Conservation (phyloP, 2,329 filamentous ascomycete genomes). For the Colletotrichum magnum region DNA sequence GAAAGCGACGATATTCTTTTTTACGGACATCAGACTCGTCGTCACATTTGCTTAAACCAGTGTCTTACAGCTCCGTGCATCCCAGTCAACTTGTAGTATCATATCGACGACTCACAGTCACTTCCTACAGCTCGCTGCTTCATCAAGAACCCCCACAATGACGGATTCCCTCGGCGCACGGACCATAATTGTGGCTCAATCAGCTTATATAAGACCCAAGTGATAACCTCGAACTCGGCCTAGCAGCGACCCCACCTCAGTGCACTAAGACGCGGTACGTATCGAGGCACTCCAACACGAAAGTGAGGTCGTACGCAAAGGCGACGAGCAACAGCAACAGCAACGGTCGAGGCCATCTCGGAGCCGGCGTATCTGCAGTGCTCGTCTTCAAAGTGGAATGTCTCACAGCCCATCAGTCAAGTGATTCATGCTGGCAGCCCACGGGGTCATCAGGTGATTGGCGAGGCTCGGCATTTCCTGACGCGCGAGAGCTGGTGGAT, state of each 20-base stretch:
- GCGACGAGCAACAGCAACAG: neutral
- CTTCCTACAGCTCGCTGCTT: neutral
- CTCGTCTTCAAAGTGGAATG: constrained; percentile 32
- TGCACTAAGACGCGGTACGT: neutral
- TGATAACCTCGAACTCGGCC: neutral
- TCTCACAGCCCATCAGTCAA: constrained; percentile 42
- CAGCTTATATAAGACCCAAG: constrained; percentile 14
- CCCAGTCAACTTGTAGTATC: no score
- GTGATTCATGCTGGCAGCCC: constrained; percentile 40
- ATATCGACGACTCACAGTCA: neutral
- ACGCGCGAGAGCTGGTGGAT: constrained; percentile 24
- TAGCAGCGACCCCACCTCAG: constrained; percentile 1
- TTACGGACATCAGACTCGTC: no score
- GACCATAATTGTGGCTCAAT: constrained; percentile 11
- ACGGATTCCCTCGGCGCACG: constrained; percentile 25
- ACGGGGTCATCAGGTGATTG: constrained; percentile 40
- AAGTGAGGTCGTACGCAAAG: neutral
- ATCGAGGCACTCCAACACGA: neutral
- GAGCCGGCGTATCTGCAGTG: constrained; percentile 30
- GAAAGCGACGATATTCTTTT: no score
- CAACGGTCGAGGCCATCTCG: constrained; percentile 11
- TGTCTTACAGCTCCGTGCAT: no score
- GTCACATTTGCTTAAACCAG: no score
- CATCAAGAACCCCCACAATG: constrained; percentile 20
- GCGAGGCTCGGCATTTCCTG: constrained; percentile 38